Base-by-base conservation (phyloP, 2,329 filamentous ascomycete species). In the Alternaria panax region DNA sequence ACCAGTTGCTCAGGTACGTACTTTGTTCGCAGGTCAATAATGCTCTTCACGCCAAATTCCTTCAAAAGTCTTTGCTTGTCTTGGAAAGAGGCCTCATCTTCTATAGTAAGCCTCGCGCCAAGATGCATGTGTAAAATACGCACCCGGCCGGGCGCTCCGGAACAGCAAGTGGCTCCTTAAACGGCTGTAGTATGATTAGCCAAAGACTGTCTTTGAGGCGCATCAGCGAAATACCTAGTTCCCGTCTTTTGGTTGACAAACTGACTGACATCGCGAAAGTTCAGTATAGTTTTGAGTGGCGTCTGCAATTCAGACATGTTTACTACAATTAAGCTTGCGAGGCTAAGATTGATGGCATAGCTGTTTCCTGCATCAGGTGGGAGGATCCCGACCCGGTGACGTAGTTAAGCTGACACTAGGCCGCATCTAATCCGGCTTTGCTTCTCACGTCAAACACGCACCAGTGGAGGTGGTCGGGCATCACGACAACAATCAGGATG, bases 1-100 rank as follows among this genome's bases (percentile, higher is more conserved):
- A 4, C 8, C 34, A n/a, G 9, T 20, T 11, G 7, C n/a, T n/a
- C 5, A 9, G 25, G 20, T 18, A 36, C 60, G 77, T 83, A 92
- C 87, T 89, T 87, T 62, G 92, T 92, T 56, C 93, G 86, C 11
- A 96, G 81, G 79, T 96, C 93, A 60, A 96, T 85, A 40, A 96
- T 86, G 2, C 88, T 92, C 65, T 84, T 86, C 64, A 96, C 86
- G 22, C 85, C 83, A 66, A 89, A 84, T 30, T 87, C 83, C 7
- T 87, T 78, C 9, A 81, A 77, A 11, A 96, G 82, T 30, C 81
- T 79, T 32, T 81, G 74, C 56, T 86, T 85, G 77, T 96, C 93
- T 34, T 81, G 74, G 20, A 82, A 71, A 0, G 90, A 90, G 34
- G 92, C 91, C 75, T 92, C 88, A 71, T 96, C 92, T 84, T 77